Conservation (phyloP, 805 yeast genomes). For the Monosporozyma solicola region DNA sequence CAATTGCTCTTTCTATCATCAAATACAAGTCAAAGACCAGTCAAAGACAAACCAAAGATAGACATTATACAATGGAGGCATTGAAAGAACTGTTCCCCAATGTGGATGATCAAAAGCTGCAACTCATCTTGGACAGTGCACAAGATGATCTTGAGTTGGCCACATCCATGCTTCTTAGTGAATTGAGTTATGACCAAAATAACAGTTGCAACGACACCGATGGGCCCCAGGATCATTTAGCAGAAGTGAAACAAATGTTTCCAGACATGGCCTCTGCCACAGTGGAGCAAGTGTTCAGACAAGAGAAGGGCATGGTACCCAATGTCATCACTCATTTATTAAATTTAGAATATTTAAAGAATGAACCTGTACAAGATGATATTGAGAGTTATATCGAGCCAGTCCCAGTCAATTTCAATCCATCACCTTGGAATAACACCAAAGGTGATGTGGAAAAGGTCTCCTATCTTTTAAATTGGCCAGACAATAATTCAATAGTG, state of each 20-base stretch:
- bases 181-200: background rate
- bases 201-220: background rate
- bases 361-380: slow-evolving; percentile 7
- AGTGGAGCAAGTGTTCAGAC: slow-evolving; percentile 27
- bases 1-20: background rate
- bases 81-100: slow-evolving; percentile 21
- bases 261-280: slow-evolving; percentile 32
- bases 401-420: slow-evolving; percentile 10
- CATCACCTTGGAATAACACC: background rate
- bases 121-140: slow-evolving; percentile 13
- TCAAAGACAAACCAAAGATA: background rate
- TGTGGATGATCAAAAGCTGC: slow-evolving; percentile 5
- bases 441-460: slow-evolving; percentile 1
- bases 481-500: slow-evolving; percentile 11
- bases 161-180: slow-evolving; percentile 20
- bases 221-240: background rate
- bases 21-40: background rate
- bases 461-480: slow-evolving; percentile 14
- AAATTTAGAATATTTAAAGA: slow-evolving; percentile 11
- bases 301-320: slow-evolving; percentile 3
- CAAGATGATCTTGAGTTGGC: slow-evolving; percentile 17
- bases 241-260: slow-evolving; percentile 35
- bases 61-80: background rate
- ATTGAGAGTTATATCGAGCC: slow-evolving; percentile 9
- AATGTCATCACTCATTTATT: slow-evolving; percentile 3